Conservation (phyloP, 1,284 basidiomycete species). For the Ganoderma lucidum region DNA sequence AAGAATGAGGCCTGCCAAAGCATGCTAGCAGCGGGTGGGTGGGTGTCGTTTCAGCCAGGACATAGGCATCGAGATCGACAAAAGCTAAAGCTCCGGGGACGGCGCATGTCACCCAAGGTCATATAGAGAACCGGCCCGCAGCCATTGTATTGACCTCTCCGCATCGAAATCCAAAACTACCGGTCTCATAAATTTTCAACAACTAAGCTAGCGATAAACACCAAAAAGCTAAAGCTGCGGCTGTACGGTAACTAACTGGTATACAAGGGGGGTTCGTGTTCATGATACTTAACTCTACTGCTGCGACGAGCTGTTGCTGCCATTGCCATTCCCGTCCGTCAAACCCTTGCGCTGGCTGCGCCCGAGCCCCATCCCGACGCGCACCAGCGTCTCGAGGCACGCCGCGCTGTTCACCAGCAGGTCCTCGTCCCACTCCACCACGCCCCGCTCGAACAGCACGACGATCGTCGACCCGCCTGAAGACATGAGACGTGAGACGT, state of each 20-base stretch:
- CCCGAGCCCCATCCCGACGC: slow-evolving; percentile 89
- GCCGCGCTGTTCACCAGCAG: slow-evolving; percentile 85
- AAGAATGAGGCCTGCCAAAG: too few relatives aligned
- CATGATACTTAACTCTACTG: not conserved
- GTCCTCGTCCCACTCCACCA: slow-evolving; percentile 91
- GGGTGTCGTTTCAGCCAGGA: too few relatives aligned
- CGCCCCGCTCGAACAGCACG: slow-evolving; percentile 84
- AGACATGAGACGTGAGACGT: slow-evolving; percentile 12
- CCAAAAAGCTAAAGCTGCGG: not conserved
- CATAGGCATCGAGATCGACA: too few relatives aligned
- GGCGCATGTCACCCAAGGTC: too few relatives aligned
- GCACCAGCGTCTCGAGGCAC: slow-evolving; percentile 87
- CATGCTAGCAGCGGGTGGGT: too few relatives aligned
- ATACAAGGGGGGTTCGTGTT: not conserved
- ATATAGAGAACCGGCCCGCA: too few relatives aligned
- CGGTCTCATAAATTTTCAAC: not conserved
- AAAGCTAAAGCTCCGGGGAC: too few relatives aligned
- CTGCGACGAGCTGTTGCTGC: not conserved
- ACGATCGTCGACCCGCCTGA: slow-evolving; percentile 92
- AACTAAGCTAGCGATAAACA: slow-evolving; percentile 1
- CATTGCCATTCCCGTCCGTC: slow-evolving; percentile 21
- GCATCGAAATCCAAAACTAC: too few relatives aligned
- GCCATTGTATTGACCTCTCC: too few relatives aligned
- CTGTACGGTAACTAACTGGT: slow-evolving; percentile 11
- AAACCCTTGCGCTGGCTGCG: slow-evolving; percentile 30